A percentile compares a stretch with the other conserved stretches of the same genome.
Evolutionary conservation across 768 basidiomycete genomes (phyloP).

Genomic region (Tulasnella sp.): DNA sequence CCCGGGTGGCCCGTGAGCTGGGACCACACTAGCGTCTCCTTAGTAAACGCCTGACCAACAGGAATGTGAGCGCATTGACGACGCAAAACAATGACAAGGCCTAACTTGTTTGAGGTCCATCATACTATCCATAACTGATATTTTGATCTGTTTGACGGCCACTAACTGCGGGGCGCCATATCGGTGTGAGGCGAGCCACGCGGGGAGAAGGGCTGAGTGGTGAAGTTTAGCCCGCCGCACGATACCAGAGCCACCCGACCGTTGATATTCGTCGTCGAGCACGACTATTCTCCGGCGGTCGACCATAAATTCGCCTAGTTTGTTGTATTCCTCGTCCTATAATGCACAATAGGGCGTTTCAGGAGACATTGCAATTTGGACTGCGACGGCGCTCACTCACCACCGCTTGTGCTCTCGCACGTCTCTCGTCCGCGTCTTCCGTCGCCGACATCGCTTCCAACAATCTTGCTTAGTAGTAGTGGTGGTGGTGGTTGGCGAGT

Average conservation of each 20-base stretch:
- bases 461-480: no score
- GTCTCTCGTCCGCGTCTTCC: not conserved
- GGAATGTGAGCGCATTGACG: not conserved
- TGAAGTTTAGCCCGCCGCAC: not conserved
- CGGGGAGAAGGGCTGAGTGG: not conserved
- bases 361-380: not conserved
- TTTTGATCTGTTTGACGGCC: not conserved
- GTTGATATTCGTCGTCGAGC: not conserved
- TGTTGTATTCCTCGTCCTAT: not conserved
- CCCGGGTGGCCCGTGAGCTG: not conserved
- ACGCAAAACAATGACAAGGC: not conserved
- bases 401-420: not conserved
- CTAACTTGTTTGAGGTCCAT: not conserved
- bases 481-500: no score
- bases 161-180: not conserved
- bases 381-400: not conserved
- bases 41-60: not conserved
- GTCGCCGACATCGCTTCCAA: no score
- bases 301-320: not conserved
- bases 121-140: not conserved
- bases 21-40: not conserved
- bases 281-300: not conserved
- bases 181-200: not conserved
- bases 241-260: not conserved
- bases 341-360: not conserved